Percentiles rank a stretch among this genome's conserved stretches.
phyloP scores from a whole-genome alignment of 176 grass and related monocot species.

The Bolboschoenus planiculmis region DNA sequence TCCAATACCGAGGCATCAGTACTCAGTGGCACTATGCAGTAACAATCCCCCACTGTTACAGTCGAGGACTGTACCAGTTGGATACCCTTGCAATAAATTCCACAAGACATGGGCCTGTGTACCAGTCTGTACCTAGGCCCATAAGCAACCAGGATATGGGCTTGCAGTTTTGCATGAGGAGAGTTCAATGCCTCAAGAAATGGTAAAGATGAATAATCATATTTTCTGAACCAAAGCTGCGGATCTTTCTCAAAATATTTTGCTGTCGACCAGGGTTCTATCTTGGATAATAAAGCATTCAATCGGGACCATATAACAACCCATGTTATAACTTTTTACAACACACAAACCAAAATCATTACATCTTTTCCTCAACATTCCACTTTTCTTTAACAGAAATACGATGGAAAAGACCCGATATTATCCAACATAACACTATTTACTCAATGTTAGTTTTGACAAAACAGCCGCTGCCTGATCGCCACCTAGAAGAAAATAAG shows the following conservation, averaged over 20 bases:
- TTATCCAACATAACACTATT: slow-evolving; percentile 23
- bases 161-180: neutral
- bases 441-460: slow-evolving; percentile 70
- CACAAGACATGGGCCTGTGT: neutral
- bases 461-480: slow-evolving; percentile 78
- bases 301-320: neutral
- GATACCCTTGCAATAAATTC: neutral
- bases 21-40: neutral
- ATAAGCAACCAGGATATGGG: neutral
- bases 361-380: neutral
- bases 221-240: neutral
- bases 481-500: slow-evolving; percentile 76
- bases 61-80: neutral
- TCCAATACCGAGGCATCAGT: neutral
- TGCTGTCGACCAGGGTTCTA: neutral
- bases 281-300: neutral
- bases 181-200: neutral
- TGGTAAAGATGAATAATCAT: neutral
- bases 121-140: too few species aligned
- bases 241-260: neutral
- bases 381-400: neutral
- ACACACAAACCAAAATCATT: neutral
- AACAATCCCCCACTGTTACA: neutral
- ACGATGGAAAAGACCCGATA: neutral
- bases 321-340: neutral